Conservation (phyloP, 495 filamentous ascomycete species). For the Sporormia fimetaria region DNA sequence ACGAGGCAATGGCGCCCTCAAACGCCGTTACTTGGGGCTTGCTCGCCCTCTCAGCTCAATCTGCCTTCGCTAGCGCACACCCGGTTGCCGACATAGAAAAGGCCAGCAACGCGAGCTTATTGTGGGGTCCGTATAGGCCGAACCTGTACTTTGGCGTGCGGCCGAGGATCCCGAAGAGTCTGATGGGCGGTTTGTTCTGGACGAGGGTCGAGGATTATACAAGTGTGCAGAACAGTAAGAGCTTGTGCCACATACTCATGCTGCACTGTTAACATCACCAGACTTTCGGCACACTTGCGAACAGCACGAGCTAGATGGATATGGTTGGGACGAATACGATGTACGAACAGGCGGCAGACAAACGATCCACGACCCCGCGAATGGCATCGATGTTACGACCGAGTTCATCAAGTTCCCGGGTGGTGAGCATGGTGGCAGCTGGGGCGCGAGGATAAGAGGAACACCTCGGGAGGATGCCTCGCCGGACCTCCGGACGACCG, state of each 20-base stretch:
- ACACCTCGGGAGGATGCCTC: slow-evolving; percentile 57
- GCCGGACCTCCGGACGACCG: slow-evolving; percentile 54
- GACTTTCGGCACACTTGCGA: slow-evolving; percentile 92
- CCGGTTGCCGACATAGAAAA: slow-evolving; percentile 28
- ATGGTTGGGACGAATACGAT: slow-evolving; percentile 97
- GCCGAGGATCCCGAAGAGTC: slow-evolving; percentile 73
- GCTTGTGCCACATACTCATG: neutral
- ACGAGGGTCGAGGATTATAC: slow-evolving; percentile 70
- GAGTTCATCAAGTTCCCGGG: slow-evolving; percentile 89
- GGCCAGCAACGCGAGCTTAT: slow-evolving; percentile 67
- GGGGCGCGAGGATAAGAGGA: slow-evolving; percentile 82
- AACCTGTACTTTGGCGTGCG: slow-evolving; percentile 93
- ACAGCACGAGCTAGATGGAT: slow-evolving; percentile 90
- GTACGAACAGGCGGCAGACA: slow-evolving; percentile 74
- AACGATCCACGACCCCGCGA: slow-evolving; percentile 78
- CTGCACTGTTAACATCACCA: slow-evolving; percentile 31
- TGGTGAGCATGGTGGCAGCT: slow-evolving; percentile 77
- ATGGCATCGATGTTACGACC: slow-evolving; percentile 79
- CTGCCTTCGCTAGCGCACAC: slow-evolving; percentile 9
- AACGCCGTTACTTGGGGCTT: neutral
- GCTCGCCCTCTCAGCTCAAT: slow-evolving; percentile 1
- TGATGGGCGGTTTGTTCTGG: slow-evolving; percentile 84
- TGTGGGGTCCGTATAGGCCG: slow-evolving; percentile 95
- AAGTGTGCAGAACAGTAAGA: slow-evolving; percentile 68
- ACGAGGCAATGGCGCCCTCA: no score